phyloP scores from a whole-genome alignment of 2,329 filamentous ascomycete species.

The Fusarium sp. region DNA sequence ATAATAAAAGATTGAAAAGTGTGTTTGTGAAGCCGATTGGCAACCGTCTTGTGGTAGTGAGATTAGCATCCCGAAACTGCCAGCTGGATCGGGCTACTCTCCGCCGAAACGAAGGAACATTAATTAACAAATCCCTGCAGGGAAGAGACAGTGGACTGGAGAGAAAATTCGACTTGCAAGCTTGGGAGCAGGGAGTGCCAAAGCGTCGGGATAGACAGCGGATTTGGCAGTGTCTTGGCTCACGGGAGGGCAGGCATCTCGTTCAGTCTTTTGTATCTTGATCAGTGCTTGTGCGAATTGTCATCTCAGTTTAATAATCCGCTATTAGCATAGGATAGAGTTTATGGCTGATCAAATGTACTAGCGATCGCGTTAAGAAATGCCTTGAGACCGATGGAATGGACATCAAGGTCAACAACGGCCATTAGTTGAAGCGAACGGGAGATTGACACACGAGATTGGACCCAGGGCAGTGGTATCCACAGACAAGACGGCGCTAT shows the following conservation, averaged over 20 bases:
- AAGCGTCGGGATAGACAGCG: slow-evolving; percentile 34
- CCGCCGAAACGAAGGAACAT: slow-evolving; percentile 3
- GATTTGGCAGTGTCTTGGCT: slow-evolving; percentile 16
- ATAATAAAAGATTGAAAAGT: too few species aligned
- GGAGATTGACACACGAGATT: slow-evolving; percentile 41
- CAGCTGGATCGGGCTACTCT: slow-evolving; percentile 3
- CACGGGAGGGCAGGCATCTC: neutral
- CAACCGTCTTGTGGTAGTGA: neutral
- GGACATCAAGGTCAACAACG: neutral
- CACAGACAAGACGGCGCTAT: slow-evolving; percentile 33
- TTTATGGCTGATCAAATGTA: neutral
- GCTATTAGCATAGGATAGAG: neutral
- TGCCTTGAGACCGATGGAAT: neutral
- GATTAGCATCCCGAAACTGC: too few species aligned
- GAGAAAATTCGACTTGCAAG: slow-evolving; percentile 13
- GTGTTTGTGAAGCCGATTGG: neutral
- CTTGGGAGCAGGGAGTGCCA: slow-evolving; percentile 39
- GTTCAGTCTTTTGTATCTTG: neutral
- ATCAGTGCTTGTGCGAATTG: neutral
- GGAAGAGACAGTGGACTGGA: slow-evolving; percentile 1
- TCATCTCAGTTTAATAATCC: too few species aligned
- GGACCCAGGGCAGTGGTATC: slow-evolving; percentile 26
- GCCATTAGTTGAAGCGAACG: slow-evolving; percentile 18
- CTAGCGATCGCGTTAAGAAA: neutral
- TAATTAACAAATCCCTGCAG: slow-evolving; percentile 25